Conservation (phyloP, 768 basidiomycete species). For the Filobasidium wieringae region DNA sequence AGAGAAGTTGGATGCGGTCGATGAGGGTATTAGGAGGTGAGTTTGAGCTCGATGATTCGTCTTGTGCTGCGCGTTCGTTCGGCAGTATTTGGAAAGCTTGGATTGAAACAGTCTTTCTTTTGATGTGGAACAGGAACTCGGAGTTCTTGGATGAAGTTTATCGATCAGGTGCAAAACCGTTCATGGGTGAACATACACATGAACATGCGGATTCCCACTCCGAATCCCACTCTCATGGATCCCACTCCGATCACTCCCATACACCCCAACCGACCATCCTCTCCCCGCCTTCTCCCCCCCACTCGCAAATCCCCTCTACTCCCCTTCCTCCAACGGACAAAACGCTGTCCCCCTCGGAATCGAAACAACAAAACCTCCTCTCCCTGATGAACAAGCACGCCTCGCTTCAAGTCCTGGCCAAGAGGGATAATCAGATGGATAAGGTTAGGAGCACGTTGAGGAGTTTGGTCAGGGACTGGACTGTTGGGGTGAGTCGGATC, state of each 20-base stretch:
- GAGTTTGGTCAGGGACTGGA: slow-evolving; percentile 91
- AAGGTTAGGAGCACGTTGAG: slow-evolving; percentile 83
- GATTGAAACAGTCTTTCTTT: neutral
- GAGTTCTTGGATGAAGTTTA: slow-evolving; percentile 64
- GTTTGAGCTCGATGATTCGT: too few species aligned
- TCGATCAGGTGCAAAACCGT: slow-evolving; percentile 48
- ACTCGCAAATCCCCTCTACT: neutral
- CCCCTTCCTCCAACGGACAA: neutral
- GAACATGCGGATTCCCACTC: slow-evolving; percentile 8
- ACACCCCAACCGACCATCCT: neutral
- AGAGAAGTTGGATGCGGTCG: slow-evolving; percentile 64
- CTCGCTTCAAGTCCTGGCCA: neutral
- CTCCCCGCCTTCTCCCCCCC: neutral
- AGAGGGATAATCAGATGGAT: slow-evolving; percentile 46
- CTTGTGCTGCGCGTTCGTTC: too few species aligned
- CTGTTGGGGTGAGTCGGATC: slow-evolving; percentile 51
- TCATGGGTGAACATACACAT: slow-evolving; percentile 45
- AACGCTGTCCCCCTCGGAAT: slow-evolving; percentile 1
- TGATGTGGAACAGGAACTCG: slow-evolving; percentile 47
- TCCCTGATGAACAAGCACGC: slow-evolving; percentile 9
- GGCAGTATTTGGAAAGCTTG: neutral
- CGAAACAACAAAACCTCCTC: slow-evolving; percentile 1
- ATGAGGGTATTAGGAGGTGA: slow-evolving; percentile 54
- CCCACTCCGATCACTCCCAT: slow-evolving; percentile 1
- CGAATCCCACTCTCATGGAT: slow-evolving; percentile 17